phyloP scores from a whole-genome alignment of 164 flowering plant genomes.

The Brasenia schreberi region DNA sequence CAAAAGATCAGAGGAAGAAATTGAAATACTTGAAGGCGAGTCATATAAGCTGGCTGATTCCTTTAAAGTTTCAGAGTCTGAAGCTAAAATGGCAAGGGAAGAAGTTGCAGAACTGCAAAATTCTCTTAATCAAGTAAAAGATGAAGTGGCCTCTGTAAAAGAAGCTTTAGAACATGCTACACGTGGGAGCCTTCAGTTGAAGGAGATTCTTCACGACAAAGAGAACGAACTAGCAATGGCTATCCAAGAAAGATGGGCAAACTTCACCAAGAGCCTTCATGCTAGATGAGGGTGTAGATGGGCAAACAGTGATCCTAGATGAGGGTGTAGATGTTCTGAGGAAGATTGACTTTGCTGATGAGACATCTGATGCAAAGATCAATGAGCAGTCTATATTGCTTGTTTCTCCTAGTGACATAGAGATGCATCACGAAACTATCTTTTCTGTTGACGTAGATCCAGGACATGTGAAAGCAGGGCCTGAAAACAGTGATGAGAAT shows the following conservation, averaged over 20 bases:
- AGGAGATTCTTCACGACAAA: conserved; percentile 55
- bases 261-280: conserved; percentile 23
- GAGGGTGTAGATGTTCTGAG: not conserved
- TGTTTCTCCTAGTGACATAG: not conserved
- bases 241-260: conserved; percentile 33
- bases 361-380: too few species aligned
- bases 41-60: conserved; percentile 33
- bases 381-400: not conserved
- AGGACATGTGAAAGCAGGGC: conserved; percentile 7
- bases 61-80: conserved; percentile 46
- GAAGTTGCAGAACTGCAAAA: conserved; percentile 37
- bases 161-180: conserved; percentile 54
- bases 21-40: conserved; percentile 33
- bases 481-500: conserved; percentile 23
- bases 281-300: too few species aligned
- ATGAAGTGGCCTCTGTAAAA: conserved; percentile 41
- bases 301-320: not conserved
- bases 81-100: conserved; percentile 35
- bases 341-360: conserved; percentile 56
- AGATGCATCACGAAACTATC: not conserved
- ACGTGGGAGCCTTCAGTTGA: conserved; percentile 52
- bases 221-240: conserved; percentile 42
- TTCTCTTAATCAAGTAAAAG: conserved; percentile 37
- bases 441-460: conserved; percentile 4
- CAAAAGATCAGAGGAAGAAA: conserved; percentile 45